Conservation (phyloP, 441 rosid genomes). For the Dalechampia spathulata region DNA sequence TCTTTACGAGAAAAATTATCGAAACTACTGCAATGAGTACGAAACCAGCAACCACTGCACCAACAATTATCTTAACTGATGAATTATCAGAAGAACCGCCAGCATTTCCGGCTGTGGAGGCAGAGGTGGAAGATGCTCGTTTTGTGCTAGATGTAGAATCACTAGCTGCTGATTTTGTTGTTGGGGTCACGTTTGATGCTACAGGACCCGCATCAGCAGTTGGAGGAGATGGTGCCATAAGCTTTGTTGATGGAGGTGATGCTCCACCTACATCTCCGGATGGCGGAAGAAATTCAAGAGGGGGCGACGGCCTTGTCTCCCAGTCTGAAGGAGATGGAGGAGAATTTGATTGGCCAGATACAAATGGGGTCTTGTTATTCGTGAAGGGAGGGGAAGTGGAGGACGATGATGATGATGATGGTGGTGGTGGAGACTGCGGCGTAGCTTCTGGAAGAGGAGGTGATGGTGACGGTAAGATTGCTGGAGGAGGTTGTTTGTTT, state of each 20-base stretch:
- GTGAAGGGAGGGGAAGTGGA: background rate
- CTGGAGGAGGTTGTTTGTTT: conserved; percentile 8
- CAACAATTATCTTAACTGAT: conserved; percentile 16
- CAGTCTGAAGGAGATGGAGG: conserved; percentile 13
- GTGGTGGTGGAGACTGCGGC: conserved; percentile 7
- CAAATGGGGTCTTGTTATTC: background rate
- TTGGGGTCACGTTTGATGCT: conserved; percentile 10
- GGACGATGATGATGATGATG: conserved; percentile 2
- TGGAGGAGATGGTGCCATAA: conserved; percentile 16
- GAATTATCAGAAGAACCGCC: conserved; percentile 8
- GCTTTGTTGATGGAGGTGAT: conserved; percentile 14
- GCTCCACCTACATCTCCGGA: conserved; percentile 3
- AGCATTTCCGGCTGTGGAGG: conserved; percentile 5
- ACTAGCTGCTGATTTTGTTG: background rate
- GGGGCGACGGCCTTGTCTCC: background rate
- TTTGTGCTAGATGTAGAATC: conserved; percentile 2
- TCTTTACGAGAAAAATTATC: conserved; percentile 23
- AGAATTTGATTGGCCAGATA: background rate
- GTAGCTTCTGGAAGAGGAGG: conserved; percentile 1
- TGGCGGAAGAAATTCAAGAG: conserved; percentile 6
- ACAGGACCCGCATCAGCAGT: conserved; percentile 11
- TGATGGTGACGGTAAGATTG: conserved; percentile 17
- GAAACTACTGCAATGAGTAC: conserved; percentile 40
- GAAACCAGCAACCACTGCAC: conserved; percentile 30
- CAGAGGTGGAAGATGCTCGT: conserved; percentile 4